Evolutionary conservation across 2,329 filamentous ascomycete species (phyloP).

Genomic region (Phyllosticta citrichinensis): DNA sequence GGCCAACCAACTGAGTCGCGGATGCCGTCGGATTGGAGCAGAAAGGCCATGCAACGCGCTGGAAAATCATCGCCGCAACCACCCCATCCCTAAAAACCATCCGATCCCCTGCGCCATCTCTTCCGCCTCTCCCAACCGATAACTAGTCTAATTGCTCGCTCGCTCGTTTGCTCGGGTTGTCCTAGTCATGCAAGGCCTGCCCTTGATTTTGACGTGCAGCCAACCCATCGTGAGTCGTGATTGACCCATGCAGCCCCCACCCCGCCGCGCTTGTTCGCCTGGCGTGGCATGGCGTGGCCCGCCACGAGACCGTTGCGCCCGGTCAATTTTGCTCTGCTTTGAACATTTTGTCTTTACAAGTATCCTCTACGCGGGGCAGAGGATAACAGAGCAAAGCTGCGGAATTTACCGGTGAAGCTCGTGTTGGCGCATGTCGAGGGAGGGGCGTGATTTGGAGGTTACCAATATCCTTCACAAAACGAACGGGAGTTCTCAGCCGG

Average conservation of each 20-base stretch:
- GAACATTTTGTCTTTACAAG: not conserved
- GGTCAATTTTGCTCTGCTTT: not conserved
- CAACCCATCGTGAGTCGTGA: not conserved
- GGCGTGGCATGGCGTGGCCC: not conserved
- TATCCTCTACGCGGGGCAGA: not conserved
- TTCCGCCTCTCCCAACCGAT: not conserved
- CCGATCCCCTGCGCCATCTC: not conserved
- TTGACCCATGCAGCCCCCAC: not conserved
- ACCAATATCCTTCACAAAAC: not conserved
- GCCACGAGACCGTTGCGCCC: not conserved
- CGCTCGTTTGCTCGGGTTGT: not conserved
- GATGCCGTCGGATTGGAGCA: not conserved
- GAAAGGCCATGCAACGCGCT: not conserved
- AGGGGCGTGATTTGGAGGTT: not conserved
- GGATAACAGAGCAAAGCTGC: not conserved
- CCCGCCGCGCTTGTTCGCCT: not conserved
- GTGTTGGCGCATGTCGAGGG: not conserved
- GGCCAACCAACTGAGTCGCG: not conserved
- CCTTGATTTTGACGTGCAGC: not conserved
- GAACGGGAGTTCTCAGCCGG: conserved; percentile 1
- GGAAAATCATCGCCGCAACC: not conserved
- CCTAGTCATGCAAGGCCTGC: not conserved
- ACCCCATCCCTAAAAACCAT: not conserved
- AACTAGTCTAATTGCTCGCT: not conserved
- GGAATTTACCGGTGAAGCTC: not conserved